Conservation (phyloP, 2,329 filamentous ascomycete species). For the Verticillium tricorpus region DNA sequence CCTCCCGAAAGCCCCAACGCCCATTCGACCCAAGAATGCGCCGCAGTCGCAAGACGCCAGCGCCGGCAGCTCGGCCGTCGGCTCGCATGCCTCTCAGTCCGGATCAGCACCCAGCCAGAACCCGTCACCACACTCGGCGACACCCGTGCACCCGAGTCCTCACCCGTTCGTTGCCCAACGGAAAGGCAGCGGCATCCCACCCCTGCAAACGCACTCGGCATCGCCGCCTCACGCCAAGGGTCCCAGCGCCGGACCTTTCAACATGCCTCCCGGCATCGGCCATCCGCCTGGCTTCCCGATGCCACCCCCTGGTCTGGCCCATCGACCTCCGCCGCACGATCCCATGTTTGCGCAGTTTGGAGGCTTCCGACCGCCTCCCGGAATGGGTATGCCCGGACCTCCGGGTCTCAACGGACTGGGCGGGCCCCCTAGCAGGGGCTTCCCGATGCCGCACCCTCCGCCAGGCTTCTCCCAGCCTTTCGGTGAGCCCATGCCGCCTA, state of each 20-base stretch:
- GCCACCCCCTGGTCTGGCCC: constrained; percentile 31
- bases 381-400: constrained; percentile 41
- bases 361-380: constrained; percentile 39
- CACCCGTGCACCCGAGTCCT: constrained; percentile 61
- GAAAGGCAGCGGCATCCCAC: constrained; percentile 52
- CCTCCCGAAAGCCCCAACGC: constrained; percentile 76
- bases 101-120: constrained; percentile 49
- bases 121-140: constrained; percentile 55
- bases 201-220: constrained; percentile 44
- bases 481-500: constrained; percentile 32
- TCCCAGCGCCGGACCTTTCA: constrained; percentile 41
- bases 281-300: constrained; percentile 40
- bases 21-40: constrained; percentile 68
- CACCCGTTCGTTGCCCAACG: constrained; percentile 58
- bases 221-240: constrained; percentile 57
- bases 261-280: constrained; percentile 54
- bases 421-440: constrained; percentile 29
- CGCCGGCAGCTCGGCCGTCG: constrained; percentile 70
- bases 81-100: constrained; percentile 66
- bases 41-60: constrained; percentile 34
- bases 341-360: constrained; percentile 37
- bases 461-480: constrained; percentile 49
- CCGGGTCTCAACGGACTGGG: constrained; percentile 40
- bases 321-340: constrained; percentile 49
- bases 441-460: constrained; percentile 36